Conservation (phyloP, 495 filamentous ascomycete species). For the Aspergillus avenaceus region DNA sequence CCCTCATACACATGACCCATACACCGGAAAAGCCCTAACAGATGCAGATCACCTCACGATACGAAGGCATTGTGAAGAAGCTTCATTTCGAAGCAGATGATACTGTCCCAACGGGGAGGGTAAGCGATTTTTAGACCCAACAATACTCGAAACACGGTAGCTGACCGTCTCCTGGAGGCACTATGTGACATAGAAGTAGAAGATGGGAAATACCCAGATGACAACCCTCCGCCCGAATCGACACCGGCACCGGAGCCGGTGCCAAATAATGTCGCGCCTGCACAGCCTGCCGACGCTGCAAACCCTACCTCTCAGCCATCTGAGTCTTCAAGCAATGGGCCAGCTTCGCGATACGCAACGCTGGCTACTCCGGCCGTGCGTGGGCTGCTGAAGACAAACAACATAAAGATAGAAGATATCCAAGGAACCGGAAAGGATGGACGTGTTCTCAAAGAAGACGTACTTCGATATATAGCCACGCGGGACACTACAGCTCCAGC, state of each 20-base stretch:
- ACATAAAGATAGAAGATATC: constrained; percentile 71
- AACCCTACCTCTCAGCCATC: constrained; percentile 5
- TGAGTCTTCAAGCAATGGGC: constrained; percentile 1
- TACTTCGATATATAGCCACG: constrained; percentile 61
- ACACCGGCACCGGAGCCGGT: constrained; percentile 14
- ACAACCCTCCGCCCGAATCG: constrained; percentile 39
- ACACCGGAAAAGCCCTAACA: constrained; percentile 10
- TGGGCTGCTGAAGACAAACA: constrained; percentile 73
- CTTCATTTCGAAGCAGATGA: constrained; percentile 94
- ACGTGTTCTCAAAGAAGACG: constrained; percentile 87
- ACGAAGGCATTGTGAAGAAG: constrained; percentile 93
- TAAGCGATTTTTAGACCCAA: constrained; percentile 5
- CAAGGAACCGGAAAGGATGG: constrained; percentile 88
- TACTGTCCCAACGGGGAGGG: constrained; percentile 88
- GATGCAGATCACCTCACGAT: constrained; percentile 80
- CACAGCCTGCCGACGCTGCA: constrained; percentile 13
- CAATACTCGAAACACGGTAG: constrained; percentile 4
- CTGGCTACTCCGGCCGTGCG: constrained; percentile 92
- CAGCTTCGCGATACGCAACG: constrained; percentile 53
- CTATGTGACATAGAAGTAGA: constrained; percentile 55
- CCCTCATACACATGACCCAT: not conserved
- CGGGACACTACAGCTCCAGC: constrained; percentile 19
- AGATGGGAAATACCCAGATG: constrained; percentile 54
- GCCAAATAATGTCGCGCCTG: constrained; percentile 15
- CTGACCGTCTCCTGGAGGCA: constrained; percentile 24